phyloP scores from a whole-genome alignment of 768 basidiomycete species.

The Rhizopogon vinicolor region DNA sequence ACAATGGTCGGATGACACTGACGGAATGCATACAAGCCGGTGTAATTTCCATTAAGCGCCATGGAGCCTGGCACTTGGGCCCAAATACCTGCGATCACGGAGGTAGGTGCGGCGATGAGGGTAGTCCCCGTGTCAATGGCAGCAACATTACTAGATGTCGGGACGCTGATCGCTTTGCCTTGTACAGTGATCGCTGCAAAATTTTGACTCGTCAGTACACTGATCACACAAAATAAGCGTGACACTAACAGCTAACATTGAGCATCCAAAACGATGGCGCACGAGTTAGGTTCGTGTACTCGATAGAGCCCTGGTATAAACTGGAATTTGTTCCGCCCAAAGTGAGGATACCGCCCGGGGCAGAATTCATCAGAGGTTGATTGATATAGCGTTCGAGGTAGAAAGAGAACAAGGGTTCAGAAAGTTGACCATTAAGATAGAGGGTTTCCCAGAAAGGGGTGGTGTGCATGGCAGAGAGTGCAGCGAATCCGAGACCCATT shows the following conservation, averaged over 20 bases:
- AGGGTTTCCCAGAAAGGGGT: conserved; percentile 68
- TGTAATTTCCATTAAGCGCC: conserved; percentile 36
- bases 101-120: conserved; percentile 79
- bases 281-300: conserved; percentile 41
- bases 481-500: conserved; percentile 69
- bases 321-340: conserved; percentile 62
- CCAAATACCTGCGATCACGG: conserved; percentile 61
- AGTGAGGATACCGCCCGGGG: conserved; percentile 66
- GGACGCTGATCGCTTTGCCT: conserved; percentile 40
- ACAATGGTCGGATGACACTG: conserved; percentile 19
- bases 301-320: conserved; percentile 65
- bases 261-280: conserved; percentile 62
- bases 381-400: conserved; percentile 53
- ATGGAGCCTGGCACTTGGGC: conserved; percentile 53
- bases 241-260: conserved; percentile 41
- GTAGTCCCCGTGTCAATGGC: conserved; percentile 97
- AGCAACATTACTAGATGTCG: conserved; percentile 41
- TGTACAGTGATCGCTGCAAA: conserved; percentile 55
- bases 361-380: conserved; percentile 26
- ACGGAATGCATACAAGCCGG: conserved; percentile 83
- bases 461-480: conserved; percentile 50
- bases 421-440: conserved; percentile 33
- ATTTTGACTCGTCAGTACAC: neutral
- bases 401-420: conserved; percentile 56
- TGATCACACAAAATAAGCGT: neutral